Evolutionary conservation across 768 basidiomycete species (phyloP), one percentile per base, ranked within the genome.

Genomic region (Lactarius psammicola): DNA sequence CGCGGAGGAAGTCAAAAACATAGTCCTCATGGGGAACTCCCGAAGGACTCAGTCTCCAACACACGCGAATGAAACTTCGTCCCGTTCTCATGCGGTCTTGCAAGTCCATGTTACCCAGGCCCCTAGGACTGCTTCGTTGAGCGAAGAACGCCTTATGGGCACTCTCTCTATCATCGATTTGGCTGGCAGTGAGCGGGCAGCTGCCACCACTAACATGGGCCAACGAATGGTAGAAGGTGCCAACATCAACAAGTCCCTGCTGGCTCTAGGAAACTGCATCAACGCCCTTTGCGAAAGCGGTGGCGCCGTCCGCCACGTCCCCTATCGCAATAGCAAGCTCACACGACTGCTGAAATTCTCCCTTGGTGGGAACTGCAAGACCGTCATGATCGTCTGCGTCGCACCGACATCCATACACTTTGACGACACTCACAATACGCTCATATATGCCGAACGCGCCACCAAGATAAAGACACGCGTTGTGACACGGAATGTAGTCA

Each of bases 391-490:
- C 69, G 96, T 98, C 67, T 98, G 97, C 75, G 82, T 99, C 56
- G 95, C 95, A 0, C 97, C 97, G 1, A 94, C 95, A 5, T 95
- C 94, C 42, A 85, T 85, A 42, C 95, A 99, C 78, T 97, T 98
- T 75, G 97, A 98, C 73, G 97, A 99, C 75, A 98, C 97, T 36
- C 94, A 97, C 75, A 99, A 99, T 75, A 98, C 97, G 2, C 88
- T 99, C 56, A 81, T 97, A 67, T 99, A 98, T 76, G 97, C 97
- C 28, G 95, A 99, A 72, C 90, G 95, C 55, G 96, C 97, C 31
- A 97, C 97, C 65, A 94, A 95, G 80, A 98, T 99, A 78, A 95
- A 95, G 80, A 98, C 96, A 20, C 96, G 94, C 75, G 94, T 98
- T 62, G 88, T 98, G 66, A 95, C 95, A 1, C 85, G 94, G 54